These are phyloP conservation scores for Phytophthora kernoviae DNA, from an alignment of 352 stramenopile species.

Conservation along the genomic window DNA sequence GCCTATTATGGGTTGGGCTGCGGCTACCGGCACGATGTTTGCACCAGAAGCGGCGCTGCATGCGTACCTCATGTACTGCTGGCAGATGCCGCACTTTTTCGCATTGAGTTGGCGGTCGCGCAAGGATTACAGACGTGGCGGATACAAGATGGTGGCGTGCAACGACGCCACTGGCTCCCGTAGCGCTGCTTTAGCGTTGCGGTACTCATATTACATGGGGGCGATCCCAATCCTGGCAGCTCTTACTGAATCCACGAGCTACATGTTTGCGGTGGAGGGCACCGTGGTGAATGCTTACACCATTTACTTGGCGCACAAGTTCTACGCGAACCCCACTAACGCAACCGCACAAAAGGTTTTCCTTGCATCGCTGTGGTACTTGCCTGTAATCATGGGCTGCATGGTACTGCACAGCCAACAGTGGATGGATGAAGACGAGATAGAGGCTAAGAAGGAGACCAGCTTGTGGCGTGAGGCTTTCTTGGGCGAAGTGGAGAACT, in stretches of 20 bases:
- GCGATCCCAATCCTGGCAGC: slow-evolving; percentile 94
- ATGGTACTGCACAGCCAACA: slow-evolving; percentile 98
- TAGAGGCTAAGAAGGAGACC: slow-evolving; percentile 57
- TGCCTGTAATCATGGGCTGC: slow-evolving; percentile 96
- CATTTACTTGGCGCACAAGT: slow-evolving; percentile 95
- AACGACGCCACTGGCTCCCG: slow-evolving; percentile 92
- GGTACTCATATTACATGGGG: slow-evolving; percentile 96
- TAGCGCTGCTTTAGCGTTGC: slow-evolving; percentile 92
- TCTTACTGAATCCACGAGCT: slow-evolving; percentile 94
- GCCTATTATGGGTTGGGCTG: slow-evolving; percentile 98
- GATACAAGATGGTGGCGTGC: slow-evolving; percentile 96
- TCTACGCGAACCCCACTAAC: slow-evolving; percentile 94
- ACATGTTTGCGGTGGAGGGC: slow-evolving; percentile 99
- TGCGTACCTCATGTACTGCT: slow-evolving; percentile 94
- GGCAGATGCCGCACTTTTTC: slow-evolving; percentile 99
- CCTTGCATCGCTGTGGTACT: slow-evolving; percentile 97
- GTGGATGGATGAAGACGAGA: slow-evolving; percentile 82
- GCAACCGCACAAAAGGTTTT: slow-evolving; percentile 97
- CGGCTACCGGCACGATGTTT: slow-evolving; percentile 89
- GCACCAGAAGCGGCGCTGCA: slow-evolving; percentile 77
- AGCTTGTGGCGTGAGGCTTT: slow-evolving; percentile 76
- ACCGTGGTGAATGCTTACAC: slow-evolving; percentile 96
- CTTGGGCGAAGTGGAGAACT: slow-evolving; percentile 72
- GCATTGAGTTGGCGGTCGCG: slow-evolving; percentile 97
- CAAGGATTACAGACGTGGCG: slow-evolving; percentile 90